These are phyloP conservation scores for Pyricularia pennisetigena DNA, from an alignment of 2,329 filamentous ascomycete species.

Conservation along the genomic window DNA sequence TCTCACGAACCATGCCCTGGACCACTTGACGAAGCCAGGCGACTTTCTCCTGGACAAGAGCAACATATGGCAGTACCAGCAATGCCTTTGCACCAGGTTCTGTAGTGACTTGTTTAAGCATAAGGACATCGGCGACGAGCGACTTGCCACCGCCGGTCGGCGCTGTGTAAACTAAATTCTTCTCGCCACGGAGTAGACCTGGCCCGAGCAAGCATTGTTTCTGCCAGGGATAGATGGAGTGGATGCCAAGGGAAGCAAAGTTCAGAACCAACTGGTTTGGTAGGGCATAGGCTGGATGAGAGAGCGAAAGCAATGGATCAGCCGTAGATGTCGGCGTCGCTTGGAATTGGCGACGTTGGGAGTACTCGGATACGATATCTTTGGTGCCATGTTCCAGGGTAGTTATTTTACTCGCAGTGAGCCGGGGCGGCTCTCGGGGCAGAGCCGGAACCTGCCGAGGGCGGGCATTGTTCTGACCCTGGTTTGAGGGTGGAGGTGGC, in stretches of 20 bases:
- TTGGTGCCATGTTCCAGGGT: constrained; percentile 15
- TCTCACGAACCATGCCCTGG: constrained; percentile 40
- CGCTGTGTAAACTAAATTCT: constrained; percentile 69
- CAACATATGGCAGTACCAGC: constrained; percentile 67
- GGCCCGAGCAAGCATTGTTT: constrained; percentile 61
- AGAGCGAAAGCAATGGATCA: constrained; percentile 50
- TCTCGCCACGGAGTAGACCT: constrained; percentile 53
- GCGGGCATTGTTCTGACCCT: neutral
- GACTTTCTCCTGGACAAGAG: constrained; percentile 71
- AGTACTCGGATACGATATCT: constrained; percentile 37
- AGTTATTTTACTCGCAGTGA: constrained; percentile 37
- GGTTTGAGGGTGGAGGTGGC: neutral
- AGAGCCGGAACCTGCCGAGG: neutral
- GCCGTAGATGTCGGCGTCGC: constrained; percentile 41
- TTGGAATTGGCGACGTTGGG: constrained; percentile 40
- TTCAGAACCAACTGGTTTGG: constrained; percentile 52
- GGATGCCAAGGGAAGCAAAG: constrained; percentile 56
- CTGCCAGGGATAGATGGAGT: constrained; percentile 70
- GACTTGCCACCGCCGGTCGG: constrained; percentile 73
- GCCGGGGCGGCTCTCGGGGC: constrained; percentile 10
- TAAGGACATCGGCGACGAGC: constrained; percentile 61
- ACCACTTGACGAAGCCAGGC: constrained; percentile 62
- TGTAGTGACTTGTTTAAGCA: constrained; percentile 61
- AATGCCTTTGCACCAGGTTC: constrained; percentile 57
- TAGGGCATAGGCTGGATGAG: constrained; percentile 53